Base-by-base conservation (phyloP, 2,329 filamentous ascomycete genomes). In the Ceratocystis lukuohia region DNA sequence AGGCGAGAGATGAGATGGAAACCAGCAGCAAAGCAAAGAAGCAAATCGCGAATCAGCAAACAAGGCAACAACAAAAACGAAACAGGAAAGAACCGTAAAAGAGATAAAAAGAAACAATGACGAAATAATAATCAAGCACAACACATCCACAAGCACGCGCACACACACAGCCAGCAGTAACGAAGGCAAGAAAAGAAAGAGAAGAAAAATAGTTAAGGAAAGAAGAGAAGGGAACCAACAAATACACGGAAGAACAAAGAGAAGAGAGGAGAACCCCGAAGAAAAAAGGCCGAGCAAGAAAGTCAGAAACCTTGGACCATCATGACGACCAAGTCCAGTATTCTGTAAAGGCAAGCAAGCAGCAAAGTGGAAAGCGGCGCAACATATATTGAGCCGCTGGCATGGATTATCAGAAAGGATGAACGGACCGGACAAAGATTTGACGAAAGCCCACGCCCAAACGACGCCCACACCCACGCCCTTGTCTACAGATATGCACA, bases 101-200 rank as follows among this genome's bases (percentile, higher is more conserved):
- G 48, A 48, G 22, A 20, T 20, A 8, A 22, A 50, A 20, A 25
- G 48, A 50, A 25, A 22, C 6, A 22, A 50, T 50, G 48, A 25
- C 46, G 46, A 20, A 50, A 57, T 28, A 57, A 30, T 3, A 57
- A 22, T 30, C 53, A 57, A 22, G 22, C 53, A 57, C 10, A 57
- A 25, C 22, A 57, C 5, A 57, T 3, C 22, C 15, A 33, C 53
- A 57, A 22, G n/a, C 48, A 50, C 48, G 22, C n/a, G 48, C 20
- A 22, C 48, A 50, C 48, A 50, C 53, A 50, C n/a, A 8, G n/a
- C n/a, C 48, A 50, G 48, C 48, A 50, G 28, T 30, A 46, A 62
- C 33, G 37, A 22, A 73, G 65, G 61, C 20, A n/a, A 22, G 33
- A 33, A 10, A 8, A 50, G 37, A 12, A 48, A 33, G 22, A 41